Evolutionary conservation across 305 asterid species (phyloP), one percentile per base, ranked within the genome.

Genomic region (Fraxinus baroniana): DNA sequence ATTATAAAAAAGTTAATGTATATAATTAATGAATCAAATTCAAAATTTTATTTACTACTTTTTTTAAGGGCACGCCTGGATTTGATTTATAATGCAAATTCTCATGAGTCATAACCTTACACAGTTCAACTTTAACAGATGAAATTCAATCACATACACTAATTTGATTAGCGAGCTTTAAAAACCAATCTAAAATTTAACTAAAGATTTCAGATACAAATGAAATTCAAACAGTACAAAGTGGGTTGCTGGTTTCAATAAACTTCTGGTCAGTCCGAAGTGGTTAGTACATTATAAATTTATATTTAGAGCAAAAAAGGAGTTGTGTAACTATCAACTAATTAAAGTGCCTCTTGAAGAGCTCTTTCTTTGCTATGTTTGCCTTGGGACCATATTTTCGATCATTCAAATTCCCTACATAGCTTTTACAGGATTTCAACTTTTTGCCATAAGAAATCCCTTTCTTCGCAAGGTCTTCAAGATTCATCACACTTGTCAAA

Each of bases 401-500:
- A 5, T 64, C 86, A 78, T 78, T 83, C 79, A 87, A 87, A 80
- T 84, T 87, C 1, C 88, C 87, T 2, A 87, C 92, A 80, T 71
- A 87, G 80, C 93, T 91, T 72, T 89, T 90, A 35, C 91, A 86
- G 0, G 91, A 77, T 73, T 93, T 93, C 90, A 90, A 90, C 81
- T 91, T 85, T 26, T 79, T 84, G 13, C 83, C 83, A 35, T 52
- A 86, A 76, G 84, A 62, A 8, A 78, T 82, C 83, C 80, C 90
- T 72, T 87, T 85, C 90, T 93, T 93, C 30, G 86, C 90, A 22
- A 93, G 92, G 84, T 93, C 97, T 84, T 90, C 92, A 13, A 91
- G 84, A 74, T 89, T 90, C 68, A 3, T 68, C 83, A 77, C 95
- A 81, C 83, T 84, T 82, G 80, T 87, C 87, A 93, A 79, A 24